Conservation (phyloP, 1,284 basidiomycete species). For the Leccinum fuscescens region DNA sequence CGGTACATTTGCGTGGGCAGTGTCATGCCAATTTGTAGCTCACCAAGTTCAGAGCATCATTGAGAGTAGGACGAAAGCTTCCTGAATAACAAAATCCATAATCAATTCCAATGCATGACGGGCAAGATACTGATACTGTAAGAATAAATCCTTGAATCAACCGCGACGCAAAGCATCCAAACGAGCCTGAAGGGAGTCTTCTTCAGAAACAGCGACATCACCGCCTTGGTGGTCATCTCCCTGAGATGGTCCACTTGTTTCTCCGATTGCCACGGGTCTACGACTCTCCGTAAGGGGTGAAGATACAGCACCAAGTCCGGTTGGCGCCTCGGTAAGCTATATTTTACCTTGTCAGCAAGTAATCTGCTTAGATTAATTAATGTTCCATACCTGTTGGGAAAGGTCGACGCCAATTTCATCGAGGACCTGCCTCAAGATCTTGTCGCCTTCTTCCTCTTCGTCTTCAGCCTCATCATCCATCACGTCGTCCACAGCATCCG, state of each 20-base stretch:
- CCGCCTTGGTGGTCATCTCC: constrained; percentile 36
- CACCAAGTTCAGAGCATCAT: background rate
- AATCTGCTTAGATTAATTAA: constrained; percentile 2
- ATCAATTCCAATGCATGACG: constrained; percentile 4
- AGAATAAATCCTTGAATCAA: constrained; percentile 28
- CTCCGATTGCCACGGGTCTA: constrained; percentile 80
- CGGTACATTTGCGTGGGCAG: background rate
- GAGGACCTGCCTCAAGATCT: constrained; percentile 93
- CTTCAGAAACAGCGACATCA: constrained; percentile 60
- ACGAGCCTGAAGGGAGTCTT: constrained; percentile 86
- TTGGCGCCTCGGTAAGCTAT: constrained; percentile 84
- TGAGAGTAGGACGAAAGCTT: background rate
- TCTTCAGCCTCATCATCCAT: constrained; percentile 95
- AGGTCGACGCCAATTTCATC: constrained; percentile 96
- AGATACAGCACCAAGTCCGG: constrained; percentile 56
- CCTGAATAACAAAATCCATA: background rate
- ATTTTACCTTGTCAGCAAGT: constrained; percentile 12
- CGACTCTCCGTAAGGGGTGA: constrained; percentile 64
- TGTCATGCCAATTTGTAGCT: background rate
- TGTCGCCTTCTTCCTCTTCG: constrained; percentile 94
- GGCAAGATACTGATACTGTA: constrained; percentile 4
- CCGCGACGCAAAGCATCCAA: constrained; percentile 77
- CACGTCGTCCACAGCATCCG: constrained; percentile 95
- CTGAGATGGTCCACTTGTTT: constrained; percentile 46
- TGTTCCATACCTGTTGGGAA: constrained; percentile 76